Evolutionary conservation across 805 yeast genomes (phyloP), one percentile per base, ranked within the genome.

Genomic region (Candida silvicultrix): DNA sequence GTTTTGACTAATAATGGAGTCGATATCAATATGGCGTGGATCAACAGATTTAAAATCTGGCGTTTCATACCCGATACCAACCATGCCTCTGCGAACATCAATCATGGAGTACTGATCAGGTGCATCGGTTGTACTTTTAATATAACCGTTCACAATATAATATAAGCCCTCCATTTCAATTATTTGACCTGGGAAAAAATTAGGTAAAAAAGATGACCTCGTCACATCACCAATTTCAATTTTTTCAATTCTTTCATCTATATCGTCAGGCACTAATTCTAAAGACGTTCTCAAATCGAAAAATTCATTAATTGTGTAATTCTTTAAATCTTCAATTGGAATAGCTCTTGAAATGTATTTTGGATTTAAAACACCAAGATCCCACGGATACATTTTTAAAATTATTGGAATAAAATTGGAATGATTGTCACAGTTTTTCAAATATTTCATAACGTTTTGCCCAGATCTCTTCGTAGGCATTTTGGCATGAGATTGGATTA

Each of bases 281-380:
- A 19, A 19, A 18, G 22, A 3, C 4, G 22, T 35, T 35, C 19
- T 19, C 21, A 35, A 19, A 19, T 35, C 38, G 15, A 35, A 35
- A 19, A 35, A 35, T 35, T 19, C 22, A 19, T 35, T 35, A 7
- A 35, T 19, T 3, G 38, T 35, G 12, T 35, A 10, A 9, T 4
- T 35, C 19, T 35, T 18, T 15, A 35, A 35, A 35, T 35, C 38
- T 19, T 19, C 18, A 15, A 35, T 18, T 15, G 38, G 22, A 8
- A 35, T 19, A 5, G 38, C 38, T 35, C 38, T 35, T 4, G 38
- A 35, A 8, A 35, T 35, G 19, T 35, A 35, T 18, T 35, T 35
- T 19, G 38, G 38, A 35, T 35, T 35, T 19, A 35, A 35, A 35
- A 35, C 38, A 35, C 38, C 38, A 35, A 35, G 38, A 35, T 35